Conservation (phyloP, 1,139 yeast species). For the Geotrichum fermentans region DNA sequence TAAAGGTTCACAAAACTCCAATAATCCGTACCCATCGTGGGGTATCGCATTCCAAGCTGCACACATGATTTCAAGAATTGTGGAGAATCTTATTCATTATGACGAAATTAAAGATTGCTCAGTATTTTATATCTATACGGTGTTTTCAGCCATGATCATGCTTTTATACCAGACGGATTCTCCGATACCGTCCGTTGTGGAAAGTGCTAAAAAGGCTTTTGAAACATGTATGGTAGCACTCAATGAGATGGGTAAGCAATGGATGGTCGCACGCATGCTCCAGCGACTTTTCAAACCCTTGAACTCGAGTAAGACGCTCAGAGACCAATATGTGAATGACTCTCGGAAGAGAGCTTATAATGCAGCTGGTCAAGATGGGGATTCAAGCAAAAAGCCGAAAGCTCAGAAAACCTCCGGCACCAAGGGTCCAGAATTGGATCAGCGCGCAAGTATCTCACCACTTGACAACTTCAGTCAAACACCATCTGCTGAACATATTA, state of each 20-base stretch:
- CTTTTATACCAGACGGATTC: constrained; percentile 71
- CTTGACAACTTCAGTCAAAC: background rate
- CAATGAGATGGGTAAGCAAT: constrained; percentile 48
- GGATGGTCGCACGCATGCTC: constrained; percentile 41
- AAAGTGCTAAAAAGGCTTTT: constrained; percentile 57
- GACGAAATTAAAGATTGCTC: constrained; percentile 54
- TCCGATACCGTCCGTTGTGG: constrained; percentile 50
- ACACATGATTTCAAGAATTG: constrained; percentile 66
- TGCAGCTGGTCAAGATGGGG: background rate
- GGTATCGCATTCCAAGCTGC: constrained; percentile 85
- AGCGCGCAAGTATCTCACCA: background rate
- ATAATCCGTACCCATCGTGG: constrained; percentile 67
- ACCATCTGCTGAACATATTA: background rate
- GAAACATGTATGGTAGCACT: constrained; percentile 50
- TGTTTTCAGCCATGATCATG: constrained; percentile 68
- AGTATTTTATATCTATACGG: constrained; percentile 48
- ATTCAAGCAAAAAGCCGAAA: background rate
- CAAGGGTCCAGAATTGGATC: background rate
- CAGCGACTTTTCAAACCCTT: constrained; percentile 34
- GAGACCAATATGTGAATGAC: constrained; percentile 29
- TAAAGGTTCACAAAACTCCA: constrained; percentile 34
- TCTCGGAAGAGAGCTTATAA: constrained; percentile 11
- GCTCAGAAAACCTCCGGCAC: background rate
- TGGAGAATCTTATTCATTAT: constrained; percentile 53
- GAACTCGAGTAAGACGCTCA: constrained; percentile 29